Evolutionary conservation across 179 eudicot genomes (phyloP).

Genomic region (Carnegiea gigantea): DNA sequence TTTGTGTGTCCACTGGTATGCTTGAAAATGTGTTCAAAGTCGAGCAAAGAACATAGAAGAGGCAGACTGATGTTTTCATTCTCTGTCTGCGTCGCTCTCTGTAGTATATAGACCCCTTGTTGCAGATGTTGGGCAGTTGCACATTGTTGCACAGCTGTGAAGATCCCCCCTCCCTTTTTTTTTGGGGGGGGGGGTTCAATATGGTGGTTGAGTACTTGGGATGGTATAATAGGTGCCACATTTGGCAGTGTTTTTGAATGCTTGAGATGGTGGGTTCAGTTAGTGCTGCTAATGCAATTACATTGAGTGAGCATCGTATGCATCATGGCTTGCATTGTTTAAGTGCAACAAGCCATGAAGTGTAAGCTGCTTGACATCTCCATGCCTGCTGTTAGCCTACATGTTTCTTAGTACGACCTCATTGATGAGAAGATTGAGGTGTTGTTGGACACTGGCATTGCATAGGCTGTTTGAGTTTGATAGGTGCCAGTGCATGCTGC

Average conservation of each 20-base stretch:
- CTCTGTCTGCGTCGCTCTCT: background rate
- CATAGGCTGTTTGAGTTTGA: background rate
- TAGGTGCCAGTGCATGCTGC: background rate
- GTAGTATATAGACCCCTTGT: background rate
- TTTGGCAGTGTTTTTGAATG: background rate
- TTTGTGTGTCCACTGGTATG: background rate
- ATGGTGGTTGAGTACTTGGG: background rate
- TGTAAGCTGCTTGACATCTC: background rate
- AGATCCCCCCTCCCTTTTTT: background rate
- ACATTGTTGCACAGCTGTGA: background rate
- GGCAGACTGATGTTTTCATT: background rate
- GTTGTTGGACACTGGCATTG: background rate
- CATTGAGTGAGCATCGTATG: background rate
- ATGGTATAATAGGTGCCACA: background rate
- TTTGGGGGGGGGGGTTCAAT: background rate
- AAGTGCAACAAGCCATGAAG: background rate
- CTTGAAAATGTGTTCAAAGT: background rate
- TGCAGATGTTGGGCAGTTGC: background rate
- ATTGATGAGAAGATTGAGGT: background rate
- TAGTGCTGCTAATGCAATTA: background rate
- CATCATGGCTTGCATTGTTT: background rate
- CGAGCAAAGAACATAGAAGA: too few species aligned
- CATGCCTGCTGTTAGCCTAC: background rate
- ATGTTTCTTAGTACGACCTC: background rate
- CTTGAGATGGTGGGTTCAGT: conserved; percentile 8